phyloP scores from a whole-genome alignment of 169 alveolate species.

The Plasmodium knowlesi region DNA sequence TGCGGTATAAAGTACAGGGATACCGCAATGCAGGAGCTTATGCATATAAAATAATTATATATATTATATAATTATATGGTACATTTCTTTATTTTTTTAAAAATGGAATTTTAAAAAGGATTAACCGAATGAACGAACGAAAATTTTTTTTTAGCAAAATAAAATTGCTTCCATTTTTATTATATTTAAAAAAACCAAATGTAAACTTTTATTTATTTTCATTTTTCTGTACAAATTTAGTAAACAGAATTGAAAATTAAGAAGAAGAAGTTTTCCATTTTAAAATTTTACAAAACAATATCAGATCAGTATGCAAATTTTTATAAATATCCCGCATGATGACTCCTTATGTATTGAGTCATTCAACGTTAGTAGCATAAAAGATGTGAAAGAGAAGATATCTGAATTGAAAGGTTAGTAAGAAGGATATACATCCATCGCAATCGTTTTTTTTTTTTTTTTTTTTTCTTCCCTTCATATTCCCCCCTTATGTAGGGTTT shows the following conservation, averaged over 20 bases:
- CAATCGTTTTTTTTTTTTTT: neutral
- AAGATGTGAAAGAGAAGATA: slow-evolving; percentile 62
- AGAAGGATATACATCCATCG: neutral
- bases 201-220: slow-evolving; percentile 3
- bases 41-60: neutral
- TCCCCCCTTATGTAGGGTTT: neutral
- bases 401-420: slow-evolving; percentile 59
- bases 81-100: neutral
- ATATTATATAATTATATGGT: too few species aligned
- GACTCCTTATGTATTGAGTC: slow-evolving; percentile 74
- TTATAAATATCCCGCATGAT: slow-evolving; percentile 70
- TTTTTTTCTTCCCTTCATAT: too few species aligned
- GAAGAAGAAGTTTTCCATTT: neutral
- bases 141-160: slow-evolving; percentile 8
- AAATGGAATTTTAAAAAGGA: neutral
- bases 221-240: slow-evolving; percentile 3
- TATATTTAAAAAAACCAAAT: slow-evolving; percentile 16
- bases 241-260: slow-evolving; percentile 30
- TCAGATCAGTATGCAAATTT: slow-evolving; percentile 26
- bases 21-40: neutral
- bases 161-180: slow-evolving; percentile 1
- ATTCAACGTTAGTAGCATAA: slow-evolving; percentile 46
- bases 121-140: neutral
- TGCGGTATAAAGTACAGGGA: neutral
- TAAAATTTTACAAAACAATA: slow-evolving; percentile 4